These are phyloP conservation scores for Yueomyces sp. DNA, from an alignment of 805 yeast genomes.

Conservation along the genomic window DNA sequence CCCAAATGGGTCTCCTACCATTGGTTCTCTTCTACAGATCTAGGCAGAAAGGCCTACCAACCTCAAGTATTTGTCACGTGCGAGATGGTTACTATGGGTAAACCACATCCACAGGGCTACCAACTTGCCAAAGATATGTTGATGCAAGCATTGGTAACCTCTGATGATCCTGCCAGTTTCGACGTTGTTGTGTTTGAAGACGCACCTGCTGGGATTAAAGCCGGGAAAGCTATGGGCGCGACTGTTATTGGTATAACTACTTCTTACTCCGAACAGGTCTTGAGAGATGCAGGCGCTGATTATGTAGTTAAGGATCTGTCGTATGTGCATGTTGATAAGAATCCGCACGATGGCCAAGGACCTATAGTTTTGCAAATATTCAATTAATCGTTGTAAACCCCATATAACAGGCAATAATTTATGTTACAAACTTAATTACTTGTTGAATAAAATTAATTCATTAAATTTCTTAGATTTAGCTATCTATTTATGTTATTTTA, in stretches of 20 bases:
- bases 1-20: conserved; percentile 55
- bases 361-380: too few species aligned
- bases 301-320: conserved; percentile 59
- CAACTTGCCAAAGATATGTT: conserved; percentile 41
- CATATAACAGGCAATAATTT: too few species aligned
- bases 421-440: too few species aligned
- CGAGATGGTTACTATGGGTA: conserved; percentile 56
- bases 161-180: conserved; percentile 9
- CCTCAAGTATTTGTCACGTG: conserved; percentile 75
- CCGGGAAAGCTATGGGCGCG: conserved; percentile 71
- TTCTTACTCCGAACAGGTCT: conserved; percentile 48
- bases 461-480: too few species aligned
- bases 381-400: too few species aligned
- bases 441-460: too few species aligned
- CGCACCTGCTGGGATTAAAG: conserved; percentile 70
- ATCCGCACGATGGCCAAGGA: neutral
- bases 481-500: too few species aligned
- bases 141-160: conserved; percentile 11
- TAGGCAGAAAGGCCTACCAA: conserved; percentile 35
- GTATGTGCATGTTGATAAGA: conserved; percentile 5
- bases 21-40: conserved; percentile 41
- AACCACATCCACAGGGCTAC: conserved; percentile 77
- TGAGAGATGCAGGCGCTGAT: conserved; percentile 63
- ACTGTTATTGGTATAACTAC: conserved; percentile 64
- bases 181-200: conserved; percentile 61